A percentile compares a stretch with the other conserved stretches of the same genome.
Conservation (phyloP, 1,284 basidiomycete genomes). For the Ceratobasidium sp. region DNA sequence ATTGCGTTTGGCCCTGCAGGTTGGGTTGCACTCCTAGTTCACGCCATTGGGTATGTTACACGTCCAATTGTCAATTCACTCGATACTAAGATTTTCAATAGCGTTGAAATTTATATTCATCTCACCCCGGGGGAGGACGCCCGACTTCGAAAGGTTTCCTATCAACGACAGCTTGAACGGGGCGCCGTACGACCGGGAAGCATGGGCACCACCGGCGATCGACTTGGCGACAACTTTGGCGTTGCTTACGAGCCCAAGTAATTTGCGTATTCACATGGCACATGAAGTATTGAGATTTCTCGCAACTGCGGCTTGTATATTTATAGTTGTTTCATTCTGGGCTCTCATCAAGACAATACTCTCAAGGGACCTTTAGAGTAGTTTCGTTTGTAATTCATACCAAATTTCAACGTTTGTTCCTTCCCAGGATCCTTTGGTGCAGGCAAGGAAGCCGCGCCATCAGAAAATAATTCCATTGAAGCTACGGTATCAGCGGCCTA, state of each 20-base stretch:
- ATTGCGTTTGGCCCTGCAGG: conserved; percentile 20
- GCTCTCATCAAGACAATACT: too few species aligned
- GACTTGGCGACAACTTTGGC: conserved; percentile 42
- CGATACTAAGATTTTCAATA: neutral
- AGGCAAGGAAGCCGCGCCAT: too few species aligned
- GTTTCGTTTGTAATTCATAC: too few species aligned
- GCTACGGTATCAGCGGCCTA: too few species aligned
- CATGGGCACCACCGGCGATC: conserved; percentile 33
- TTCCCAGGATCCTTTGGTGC: too few species aligned
- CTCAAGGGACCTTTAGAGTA: too few species aligned
- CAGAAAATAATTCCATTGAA: too few species aligned
- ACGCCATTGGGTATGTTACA: conserved; percentile 32
- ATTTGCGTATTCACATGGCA: neutral
- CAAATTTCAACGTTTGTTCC: too few species aligned
- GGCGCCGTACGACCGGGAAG: conserved; percentile 32
- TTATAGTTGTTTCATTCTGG: too few species aligned
- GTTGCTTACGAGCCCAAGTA: conserved; percentile 19
- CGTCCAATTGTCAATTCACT: neutral
- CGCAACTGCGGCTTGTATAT: too few species aligned
- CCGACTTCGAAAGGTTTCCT: conserved; percentile 38
- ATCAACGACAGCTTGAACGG: conserved; percentile 39
- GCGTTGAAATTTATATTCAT: conserved; percentile 34
- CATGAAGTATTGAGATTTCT: too few species aligned
- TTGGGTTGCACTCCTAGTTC: conserved; percentile 37
- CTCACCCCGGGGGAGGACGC: conserved; percentile 39